phyloP scores from a whole-genome alignment of 1,284 basidiomycete genomes.

The Marasmius oreades region DNA sequence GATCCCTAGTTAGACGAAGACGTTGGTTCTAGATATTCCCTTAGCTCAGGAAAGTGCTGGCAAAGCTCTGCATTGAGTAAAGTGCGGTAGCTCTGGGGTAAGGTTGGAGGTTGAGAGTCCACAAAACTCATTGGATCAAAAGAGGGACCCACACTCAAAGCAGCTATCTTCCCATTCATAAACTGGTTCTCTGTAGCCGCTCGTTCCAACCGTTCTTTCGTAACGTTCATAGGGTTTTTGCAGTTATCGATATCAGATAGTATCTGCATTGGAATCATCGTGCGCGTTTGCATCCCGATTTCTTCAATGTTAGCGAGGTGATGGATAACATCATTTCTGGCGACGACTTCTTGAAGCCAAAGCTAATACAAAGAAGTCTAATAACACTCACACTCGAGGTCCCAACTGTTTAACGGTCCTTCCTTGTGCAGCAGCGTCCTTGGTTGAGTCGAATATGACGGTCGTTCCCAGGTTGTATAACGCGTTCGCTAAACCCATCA shows the following conservation, averaged over 20 bases:
- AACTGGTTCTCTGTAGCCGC: slow-evolving; percentile 84
- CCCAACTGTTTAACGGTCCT: slow-evolving; percentile 65
- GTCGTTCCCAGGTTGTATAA: slow-evolving; percentile 77
- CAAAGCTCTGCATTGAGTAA: slow-evolving; percentile 54
- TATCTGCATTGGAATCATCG: slow-evolving; percentile 70
- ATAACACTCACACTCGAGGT: slow-evolving; percentile 50
- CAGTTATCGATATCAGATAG: slow-evolving; percentile 73
- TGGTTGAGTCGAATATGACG: slow-evolving; percentile 73
- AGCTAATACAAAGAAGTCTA: neutral
- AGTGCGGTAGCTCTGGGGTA: slow-evolving; percentile 54
- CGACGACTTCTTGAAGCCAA: neutral
- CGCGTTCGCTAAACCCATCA: slow-evolving; percentile 68
- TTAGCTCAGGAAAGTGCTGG: slow-evolving; percentile 60
- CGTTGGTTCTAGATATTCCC: slow-evolving; percentile 16
- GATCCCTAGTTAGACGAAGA: neutral
- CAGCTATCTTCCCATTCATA: slow-evolving; percentile 83
- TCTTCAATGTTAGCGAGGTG: slow-evolving; percentile 63
- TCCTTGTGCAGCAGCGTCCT: slow-evolving; percentile 60
- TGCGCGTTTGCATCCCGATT: slow-evolving; percentile 54
- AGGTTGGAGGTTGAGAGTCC: neutral
- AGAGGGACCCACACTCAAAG: slow-evolving; percentile 53
- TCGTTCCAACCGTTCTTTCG: slow-evolving; percentile 72
- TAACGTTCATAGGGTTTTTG: slow-evolving; percentile 76
- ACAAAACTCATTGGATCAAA: neutral
- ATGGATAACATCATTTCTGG: slow-evolving; percentile 66